Conservation (phyloP, 179 eudicot genomes). For the Nepenthes alata region DNA sequence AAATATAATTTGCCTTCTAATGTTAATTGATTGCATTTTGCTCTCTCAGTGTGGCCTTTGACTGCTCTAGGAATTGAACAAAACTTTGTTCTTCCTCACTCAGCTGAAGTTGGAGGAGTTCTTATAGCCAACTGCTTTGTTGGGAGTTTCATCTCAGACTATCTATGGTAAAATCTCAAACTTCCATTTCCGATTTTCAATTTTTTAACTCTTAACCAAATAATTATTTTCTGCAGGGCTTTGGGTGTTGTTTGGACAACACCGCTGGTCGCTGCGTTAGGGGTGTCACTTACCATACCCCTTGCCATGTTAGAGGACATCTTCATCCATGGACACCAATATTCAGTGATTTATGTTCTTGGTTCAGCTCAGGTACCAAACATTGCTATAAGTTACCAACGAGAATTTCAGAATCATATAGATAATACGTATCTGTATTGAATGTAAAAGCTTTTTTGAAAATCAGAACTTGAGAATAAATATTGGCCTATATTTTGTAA, state of each 20-base stretch:
- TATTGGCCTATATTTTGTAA: too few species aligned
- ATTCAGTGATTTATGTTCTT: constrained; percentile 8
- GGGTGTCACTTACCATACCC: constrained; percentile 14
- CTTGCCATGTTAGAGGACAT: constrained; percentile 11
- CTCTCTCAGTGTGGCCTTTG: constrained; percentile 10
- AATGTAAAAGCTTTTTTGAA: too few species aligned
- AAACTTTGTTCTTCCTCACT: constrained; percentile 6
- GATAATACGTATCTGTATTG: too few species aligned
- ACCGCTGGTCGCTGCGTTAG: constrained; percentile 13
- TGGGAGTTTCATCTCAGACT: constrained; percentile 11
- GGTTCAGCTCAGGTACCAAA: constrained; percentile 10
- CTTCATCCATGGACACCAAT: constrained; percentile 9
- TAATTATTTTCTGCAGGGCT: constrained; percentile 3
- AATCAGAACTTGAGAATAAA: too few species aligned
- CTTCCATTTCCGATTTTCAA: background rate
- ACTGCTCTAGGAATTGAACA: constrained; percentile 9
- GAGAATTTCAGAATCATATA: too few species aligned
- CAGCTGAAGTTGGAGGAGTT: constrained; percentile 7
- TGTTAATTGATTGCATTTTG: too few species aligned
- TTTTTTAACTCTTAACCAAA: background rate
- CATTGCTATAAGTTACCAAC: too few species aligned
- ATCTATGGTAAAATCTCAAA: constrained; percentile 5
- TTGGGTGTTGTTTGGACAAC: constrained; percentile 13
- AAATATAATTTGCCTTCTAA: too few species aligned
- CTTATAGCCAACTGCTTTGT: constrained; percentile 14